These are phyloP conservation scores for Populus tremula DNA, from an alignment of 345 rosid genomes.

Conservation along the genomic window DNA sequence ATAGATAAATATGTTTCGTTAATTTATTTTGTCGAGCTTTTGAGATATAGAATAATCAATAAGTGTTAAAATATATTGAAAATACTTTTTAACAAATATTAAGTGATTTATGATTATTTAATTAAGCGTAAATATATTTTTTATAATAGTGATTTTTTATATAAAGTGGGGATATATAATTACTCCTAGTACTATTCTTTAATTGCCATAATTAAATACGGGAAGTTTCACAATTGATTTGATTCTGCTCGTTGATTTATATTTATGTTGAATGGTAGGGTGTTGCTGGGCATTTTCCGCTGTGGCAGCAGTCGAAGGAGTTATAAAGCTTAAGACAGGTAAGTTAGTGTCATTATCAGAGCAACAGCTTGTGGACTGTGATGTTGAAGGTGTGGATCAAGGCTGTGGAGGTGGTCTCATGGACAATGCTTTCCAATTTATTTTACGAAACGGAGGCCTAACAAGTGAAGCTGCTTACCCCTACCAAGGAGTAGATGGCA, in stretches of 20 bases:
- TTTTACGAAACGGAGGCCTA: constrained; percentile 40
- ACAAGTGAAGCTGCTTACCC: constrained; percentile 44
- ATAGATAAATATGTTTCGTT: no score
- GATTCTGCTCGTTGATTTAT: background rate
- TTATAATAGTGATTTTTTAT: no score
- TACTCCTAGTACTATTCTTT: no score
- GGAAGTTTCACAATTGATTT: no score
- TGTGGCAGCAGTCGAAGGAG: constrained; percentile 57
- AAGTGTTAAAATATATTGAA: no score
- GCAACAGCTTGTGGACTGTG: constrained; percentile 60
- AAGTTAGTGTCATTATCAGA: constrained; percentile 52
- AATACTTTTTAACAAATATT: no score
- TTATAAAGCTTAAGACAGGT: constrained; percentile 38
- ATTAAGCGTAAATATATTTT: no score
- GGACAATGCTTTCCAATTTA: constrained; percentile 43
- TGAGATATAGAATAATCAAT: no score
- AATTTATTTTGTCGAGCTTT: no score
- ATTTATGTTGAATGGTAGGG: constrained; percentile 23
- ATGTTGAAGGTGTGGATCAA: constrained; percentile 11
- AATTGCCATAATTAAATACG: no score
- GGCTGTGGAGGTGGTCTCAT: constrained; percentile 48
- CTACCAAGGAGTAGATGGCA: constrained; percentile 32
- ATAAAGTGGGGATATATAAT: no score
- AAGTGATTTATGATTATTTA: no score
- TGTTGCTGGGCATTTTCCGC: constrained; percentile 70